Conservation (phyloP, 805 yeast species). For the Hermanozyma aechmeae region DNA sequence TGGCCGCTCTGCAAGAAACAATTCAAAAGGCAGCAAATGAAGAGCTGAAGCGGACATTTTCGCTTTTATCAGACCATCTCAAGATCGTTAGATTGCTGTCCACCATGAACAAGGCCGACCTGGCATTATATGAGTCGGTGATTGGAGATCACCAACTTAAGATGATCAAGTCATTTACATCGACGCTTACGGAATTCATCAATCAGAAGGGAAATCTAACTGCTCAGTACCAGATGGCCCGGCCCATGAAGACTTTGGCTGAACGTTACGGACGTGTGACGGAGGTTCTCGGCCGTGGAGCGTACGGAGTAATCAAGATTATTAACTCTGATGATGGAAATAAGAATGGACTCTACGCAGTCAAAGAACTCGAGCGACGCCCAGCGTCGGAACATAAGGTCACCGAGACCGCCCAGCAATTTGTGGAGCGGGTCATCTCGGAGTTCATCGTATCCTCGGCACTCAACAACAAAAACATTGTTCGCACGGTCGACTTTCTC, state of each 20-base stretch:
- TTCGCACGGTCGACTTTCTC: constrained; percentile 72
- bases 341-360: constrained; percentile 16
- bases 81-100: constrained; percentile 18
- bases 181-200: not conserved
- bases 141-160: constrained; percentile 19
- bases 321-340: constrained; percentile 14
- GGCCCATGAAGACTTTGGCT: constrained; percentile 15
- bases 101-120: constrained; percentile 10
- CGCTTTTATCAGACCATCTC: constrained; percentile 14
- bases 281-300: constrained; percentile 34
- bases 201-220: constrained; percentile 1
- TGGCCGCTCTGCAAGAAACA: constrained; percentile 6
- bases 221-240: constrained; percentile 5
- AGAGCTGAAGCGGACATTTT: constrained; percentile 24
- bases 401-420: constrained; percentile 29
- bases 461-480: constrained; percentile 66
- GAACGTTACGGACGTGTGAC: constrained; percentile 26
- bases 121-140: constrained; percentile 13
- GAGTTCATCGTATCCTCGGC: constrained; percentile 85
- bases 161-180: constrained; percentile 12
- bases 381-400: constrained; percentile 6
- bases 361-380: constrained; percentile 21
- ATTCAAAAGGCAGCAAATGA: constrained; percentile 18
- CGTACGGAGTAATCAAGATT: constrained; percentile 39
- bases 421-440: constrained; percentile 68